Base-by-base conservation (phyloP, 192 early-diverging fungal species). In the Rhizoclosmatium globosum region DNA sequence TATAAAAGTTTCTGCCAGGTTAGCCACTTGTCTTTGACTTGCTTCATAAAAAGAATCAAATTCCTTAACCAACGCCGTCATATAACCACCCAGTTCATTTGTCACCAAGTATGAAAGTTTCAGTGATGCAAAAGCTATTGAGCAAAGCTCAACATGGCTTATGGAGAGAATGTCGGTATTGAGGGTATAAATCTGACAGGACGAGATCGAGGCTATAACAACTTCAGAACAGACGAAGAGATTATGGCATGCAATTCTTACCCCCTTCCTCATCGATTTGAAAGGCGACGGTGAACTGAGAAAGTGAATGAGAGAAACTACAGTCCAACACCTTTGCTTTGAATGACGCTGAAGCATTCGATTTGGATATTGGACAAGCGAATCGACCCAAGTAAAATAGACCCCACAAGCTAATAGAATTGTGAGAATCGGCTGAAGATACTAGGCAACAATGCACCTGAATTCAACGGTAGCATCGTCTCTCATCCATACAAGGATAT, bases 391-490 rank as follows among this genome's bases (percentile, higher is more conserved):
- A 21, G 21, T 62, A 62, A 62, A 62, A 62, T 7, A 62, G 23
- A 21, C 60, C 60, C 60, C 60, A 62, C 6, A 62, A 23, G 23
- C 60, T 62, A 21, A 31, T 19, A 19, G 19, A 39, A 31, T 62
- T 62, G 19, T 62, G 0, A 31, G 11, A 56, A n/a, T 56, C 53
- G 53, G 60, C 60, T 62, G 4, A 21, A 23, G 21, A 62, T 62
- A 62, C 60, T 19, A 19, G 6, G 50, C 6, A 53, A 53, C 50
- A 53, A 23, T 39, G 6, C 23, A 68, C 66, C 66, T 71, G 50
- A 71, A 57, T 57, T 71, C 69, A 42, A 71, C 48, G 42, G 47
- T 56, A 17, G 44, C 53, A 42, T 71, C 69, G 4, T 44, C 44
- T 13, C 69, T 9, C 7, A 71, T 31, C n/a, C 38, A 23, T 3